Percentiles rank a stretch among this genome's conserved stretches.
These are phyloP conservation scores for Pichia ethanolica DNA, from an alignment of 805 yeast species.

Conservation along the genomic window DNA sequence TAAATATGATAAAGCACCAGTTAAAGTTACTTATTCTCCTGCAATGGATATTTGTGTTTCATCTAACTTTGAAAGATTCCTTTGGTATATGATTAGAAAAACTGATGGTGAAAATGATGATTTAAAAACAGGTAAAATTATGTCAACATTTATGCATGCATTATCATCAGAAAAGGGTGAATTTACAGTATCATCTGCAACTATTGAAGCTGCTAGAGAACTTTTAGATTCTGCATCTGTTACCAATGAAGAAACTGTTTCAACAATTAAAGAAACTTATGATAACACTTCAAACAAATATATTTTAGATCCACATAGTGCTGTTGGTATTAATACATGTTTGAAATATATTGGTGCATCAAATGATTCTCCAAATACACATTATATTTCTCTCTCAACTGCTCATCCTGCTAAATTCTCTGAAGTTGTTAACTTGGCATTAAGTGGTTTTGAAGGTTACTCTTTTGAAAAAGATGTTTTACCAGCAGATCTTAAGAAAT, in stretches of 20 bases:
- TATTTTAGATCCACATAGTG: conserved; percentile 92
- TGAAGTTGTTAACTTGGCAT: conserved; percentile 85
- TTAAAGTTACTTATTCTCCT: conserved; percentile 87
- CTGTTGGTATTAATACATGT: conserved; percentile 86
- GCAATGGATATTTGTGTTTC: conserved; percentile 98
- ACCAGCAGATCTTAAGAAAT: conserved; percentile 76
- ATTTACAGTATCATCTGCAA: conserved; percentile 59
- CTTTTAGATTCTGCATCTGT: conserved; percentile 79
- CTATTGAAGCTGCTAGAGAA: conserved; percentile 55
- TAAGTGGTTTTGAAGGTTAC: conserved; percentile 59
- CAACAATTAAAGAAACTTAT: conserved; percentile 69
- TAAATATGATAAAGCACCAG: conserved; percentile 69
- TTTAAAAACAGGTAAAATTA: conserved; percentile 62
- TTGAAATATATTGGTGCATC: conserved; percentile 45
- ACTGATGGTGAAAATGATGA: conserved; percentile 52
- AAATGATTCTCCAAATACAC: conserved; percentile 29
- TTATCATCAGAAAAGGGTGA: conserved; percentile 64
- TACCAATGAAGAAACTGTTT: conserved; percentile 67
- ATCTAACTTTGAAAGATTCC: conserved; percentile 90
- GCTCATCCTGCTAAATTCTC: conserved; percentile 99
- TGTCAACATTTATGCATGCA: conserved; percentile 70
- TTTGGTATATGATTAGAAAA: conserved; percentile 88
- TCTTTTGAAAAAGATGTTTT: conserved; percentile 83
- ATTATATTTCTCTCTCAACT: conserved; percentile 77
- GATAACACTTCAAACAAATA: conserved; percentile 51